Conservation (phyloP, 2,329 filamentous ascomycete species). For the Hymenoscyphus repandus region DNA sequence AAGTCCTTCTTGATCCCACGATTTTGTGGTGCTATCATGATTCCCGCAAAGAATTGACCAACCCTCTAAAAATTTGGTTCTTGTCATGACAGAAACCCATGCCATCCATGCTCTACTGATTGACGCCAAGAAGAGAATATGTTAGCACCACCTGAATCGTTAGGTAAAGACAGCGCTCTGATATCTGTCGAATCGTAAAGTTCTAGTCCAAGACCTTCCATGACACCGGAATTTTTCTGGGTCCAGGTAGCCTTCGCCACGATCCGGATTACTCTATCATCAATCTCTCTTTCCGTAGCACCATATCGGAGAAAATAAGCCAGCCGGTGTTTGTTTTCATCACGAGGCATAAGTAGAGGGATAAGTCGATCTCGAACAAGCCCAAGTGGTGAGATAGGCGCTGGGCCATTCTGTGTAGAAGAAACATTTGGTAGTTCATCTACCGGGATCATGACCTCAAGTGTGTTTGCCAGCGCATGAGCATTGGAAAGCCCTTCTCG, state of each 20-base stretch:
- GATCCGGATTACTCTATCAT: conserved; percentile 12
- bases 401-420: too few species aligned
- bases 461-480: conserved; percentile 11
- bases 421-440: too few species aligned
- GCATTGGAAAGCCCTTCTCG: conserved; percentile 18
- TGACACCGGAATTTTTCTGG: conserved; percentile 4
- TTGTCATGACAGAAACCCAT: conserved; percentile 17
- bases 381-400: too few species aligned
- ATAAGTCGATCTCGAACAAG: conserved; percentile 13
- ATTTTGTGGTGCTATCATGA: too few species aligned
- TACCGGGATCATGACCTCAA: conserved; percentile 13
- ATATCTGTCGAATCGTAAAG: conserved; percentile 9
- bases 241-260: conserved; percentile 18
- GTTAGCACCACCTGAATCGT: conserved; percentile 4
- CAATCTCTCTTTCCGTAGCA: conserved; percentile 1
- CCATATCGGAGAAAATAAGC: conserved; percentile 17
- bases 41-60: too few species aligned
- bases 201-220: conserved; percentile 12
- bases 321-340: conserved; percentile 5
- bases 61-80: too few species aligned
- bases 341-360: conserved; percentile 15
- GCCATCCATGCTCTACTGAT: conserved; percentile 18
- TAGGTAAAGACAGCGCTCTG: background rate
- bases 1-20: too few species aligned
- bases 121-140: conserved; percentile 18